These are phyloP conservation scores for Taxillus chinensis DNA, from an alignment of 164 flowering plant species.

Conservation along the genomic window DNA sequence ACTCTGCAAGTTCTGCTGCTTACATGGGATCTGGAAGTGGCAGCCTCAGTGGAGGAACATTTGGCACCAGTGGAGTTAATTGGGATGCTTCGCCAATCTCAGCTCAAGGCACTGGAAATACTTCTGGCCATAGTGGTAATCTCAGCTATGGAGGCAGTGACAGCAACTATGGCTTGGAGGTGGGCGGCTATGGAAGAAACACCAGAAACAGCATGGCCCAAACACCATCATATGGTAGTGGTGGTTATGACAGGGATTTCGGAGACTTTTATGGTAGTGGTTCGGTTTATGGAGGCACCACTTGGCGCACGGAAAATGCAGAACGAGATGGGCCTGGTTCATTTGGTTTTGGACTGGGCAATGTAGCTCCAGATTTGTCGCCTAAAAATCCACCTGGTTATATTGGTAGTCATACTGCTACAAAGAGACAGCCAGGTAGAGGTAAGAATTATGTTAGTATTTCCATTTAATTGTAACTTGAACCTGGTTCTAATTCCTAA, in stretches of 20 bases:
- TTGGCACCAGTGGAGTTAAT: constrained; percentile 24
- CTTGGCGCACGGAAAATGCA: constrained; percentile 31
- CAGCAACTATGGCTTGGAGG: constrained; percentile 22
- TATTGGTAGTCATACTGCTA: constrained; percentile 41
- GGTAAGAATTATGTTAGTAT: constrained; percentile 23
- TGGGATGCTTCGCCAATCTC: constrained; percentile 29
- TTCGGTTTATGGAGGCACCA: constrained; percentile 25
- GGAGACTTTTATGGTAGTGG: constrained; percentile 26
- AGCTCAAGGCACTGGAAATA: constrained; percentile 22
- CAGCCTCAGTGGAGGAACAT: constrained; percentile 26
- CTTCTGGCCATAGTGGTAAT: constrained; percentile 16
- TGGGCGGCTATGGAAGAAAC: constrained; percentile 28
- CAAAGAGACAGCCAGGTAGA: constrained; percentile 63
- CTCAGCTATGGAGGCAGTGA: constrained; percentile 21
- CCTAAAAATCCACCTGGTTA: constrained; percentile 40
- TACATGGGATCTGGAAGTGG: constrained; percentile 28
- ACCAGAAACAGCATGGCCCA: constrained; percentile 12
- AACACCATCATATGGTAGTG: constrained; percentile 20
- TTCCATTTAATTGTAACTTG: neutral
- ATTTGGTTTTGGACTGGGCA: constrained; percentile 44
- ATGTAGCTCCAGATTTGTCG: constrained; percentile 34
- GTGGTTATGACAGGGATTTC: constrained; percentile 27
- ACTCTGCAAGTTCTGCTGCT: constrained; percentile 17
- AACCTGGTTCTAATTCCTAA: neutral
- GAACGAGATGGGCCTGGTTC: constrained; percentile 29